A percentile compares a stretch with the other conserved stretches of the same genome.
Evolutionary conservation across 331 rosid genomes (phyloP).

Genomic region (Prunus yedoensis): DNA sequence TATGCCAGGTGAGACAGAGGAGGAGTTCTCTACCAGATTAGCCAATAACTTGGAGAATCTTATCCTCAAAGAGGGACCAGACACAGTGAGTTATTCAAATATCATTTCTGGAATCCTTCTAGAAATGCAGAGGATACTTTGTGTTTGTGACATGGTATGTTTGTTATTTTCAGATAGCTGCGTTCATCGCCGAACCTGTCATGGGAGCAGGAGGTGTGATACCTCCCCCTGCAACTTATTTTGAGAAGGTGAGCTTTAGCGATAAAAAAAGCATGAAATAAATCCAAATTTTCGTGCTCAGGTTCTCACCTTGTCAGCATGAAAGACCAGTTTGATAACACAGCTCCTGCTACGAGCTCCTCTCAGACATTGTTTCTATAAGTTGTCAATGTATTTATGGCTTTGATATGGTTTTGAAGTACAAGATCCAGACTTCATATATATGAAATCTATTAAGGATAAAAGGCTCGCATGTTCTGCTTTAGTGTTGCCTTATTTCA

Average conservation of each 20-base stretch:
- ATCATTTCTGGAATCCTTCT: background rate
- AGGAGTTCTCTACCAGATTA: slow-evolving; percentile 85
- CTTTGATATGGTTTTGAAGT: no score
- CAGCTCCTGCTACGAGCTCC: no score
- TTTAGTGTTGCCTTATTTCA: background rate
- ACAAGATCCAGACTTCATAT: no score
- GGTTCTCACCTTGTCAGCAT: background rate
- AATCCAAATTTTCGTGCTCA: background rate
- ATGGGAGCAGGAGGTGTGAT: slow-evolving; percentile 99
- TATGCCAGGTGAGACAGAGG: slow-evolving; percentile 89
- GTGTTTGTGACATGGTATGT: slow-evolving; percentile 1
- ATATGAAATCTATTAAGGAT: no score
- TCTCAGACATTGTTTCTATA: no score
- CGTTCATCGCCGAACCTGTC: slow-evolving; percentile 95
- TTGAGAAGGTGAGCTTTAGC: slow-evolving; percentile 67
- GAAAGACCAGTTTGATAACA: no score
- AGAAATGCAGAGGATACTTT: slow-evolving; percentile 3
- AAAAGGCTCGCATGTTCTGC: background rate
- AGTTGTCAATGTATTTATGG: no score
- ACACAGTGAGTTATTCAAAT: slow-evolving; percentile 51
- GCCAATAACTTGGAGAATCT: slow-evolving; percentile 82
- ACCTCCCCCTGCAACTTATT: slow-evolving; percentile 84
- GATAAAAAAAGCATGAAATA: slow-evolving; percentile 5
- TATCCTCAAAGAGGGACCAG: slow-evolving; percentile 91
- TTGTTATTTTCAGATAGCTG: slow-evolving; percentile 69